phyloP scores from a whole-genome alignment of 2,329 filamentous ascomycete species.

The Podosphaera leucotricha region DNA sequence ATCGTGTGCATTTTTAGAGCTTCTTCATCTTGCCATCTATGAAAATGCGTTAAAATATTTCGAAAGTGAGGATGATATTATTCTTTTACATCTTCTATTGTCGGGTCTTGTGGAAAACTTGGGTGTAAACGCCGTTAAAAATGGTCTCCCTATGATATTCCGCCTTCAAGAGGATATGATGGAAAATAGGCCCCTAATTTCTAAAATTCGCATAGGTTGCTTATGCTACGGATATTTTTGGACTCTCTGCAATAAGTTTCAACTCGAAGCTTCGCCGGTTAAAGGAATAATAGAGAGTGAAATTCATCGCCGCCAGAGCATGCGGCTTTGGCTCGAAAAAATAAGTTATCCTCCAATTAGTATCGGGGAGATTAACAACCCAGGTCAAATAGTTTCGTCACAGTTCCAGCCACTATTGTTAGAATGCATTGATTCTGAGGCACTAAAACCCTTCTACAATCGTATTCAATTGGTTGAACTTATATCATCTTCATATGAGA shows the following conservation, averaged over 20 bases:
- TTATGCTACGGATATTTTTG: constrained; percentile 80
- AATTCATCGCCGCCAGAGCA: constrained; percentile 47
- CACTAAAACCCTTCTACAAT: constrained; percentile 53
- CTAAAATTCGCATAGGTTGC: constrained; percentile 60
- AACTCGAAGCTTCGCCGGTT: constrained; percentile 44
- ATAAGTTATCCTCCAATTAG: constrained; percentile 46
- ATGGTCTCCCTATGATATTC: constrained; percentile 71
- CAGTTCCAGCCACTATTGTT: constrained; percentile 18
- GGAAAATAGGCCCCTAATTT: constrained; percentile 35
- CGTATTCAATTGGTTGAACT: constrained; percentile 46
- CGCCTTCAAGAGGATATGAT: constrained; percentile 67
- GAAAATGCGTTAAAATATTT: constrained; percentile 60
- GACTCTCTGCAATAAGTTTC: constrained; percentile 52
- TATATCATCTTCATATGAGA: constrained; percentile 48
- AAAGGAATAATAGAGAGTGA: constrained; percentile 54
- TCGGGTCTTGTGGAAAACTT: constrained; percentile 50
- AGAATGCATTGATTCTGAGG: constrained; percentile 34
- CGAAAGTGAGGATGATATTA: constrained; percentile 48
- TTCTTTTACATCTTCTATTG: constrained; percentile 56
- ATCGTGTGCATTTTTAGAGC: constrained; percentile 39
- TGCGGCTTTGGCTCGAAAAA: constrained; percentile 56
- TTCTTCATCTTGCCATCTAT: constrained; percentile 73
- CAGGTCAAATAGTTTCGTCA: constrained; percentile 23
- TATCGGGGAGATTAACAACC: constrained; percentile 35
- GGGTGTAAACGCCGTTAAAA: constrained; percentile 59